Percentiles rank a stretch among this genome's conserved stretches.
Evolutionary conservation across 73 alveolate species (phyloP).

Genomic region (Halteria grandinella): DNA sequence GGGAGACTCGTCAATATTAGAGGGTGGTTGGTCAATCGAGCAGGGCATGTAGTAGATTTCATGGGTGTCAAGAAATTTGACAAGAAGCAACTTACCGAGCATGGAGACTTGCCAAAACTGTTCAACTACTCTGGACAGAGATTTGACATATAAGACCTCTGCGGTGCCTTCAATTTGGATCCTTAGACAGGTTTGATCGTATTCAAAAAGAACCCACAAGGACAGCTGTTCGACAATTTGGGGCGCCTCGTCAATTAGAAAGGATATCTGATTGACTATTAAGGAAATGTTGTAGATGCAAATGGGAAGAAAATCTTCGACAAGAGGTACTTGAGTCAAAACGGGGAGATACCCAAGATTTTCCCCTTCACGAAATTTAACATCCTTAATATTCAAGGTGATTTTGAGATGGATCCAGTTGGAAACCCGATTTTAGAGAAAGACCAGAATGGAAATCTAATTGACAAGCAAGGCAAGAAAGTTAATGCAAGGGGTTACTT

Average conservation of each 20-base stretch:
- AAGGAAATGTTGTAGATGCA: neutral
- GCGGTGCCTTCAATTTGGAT: slow-evolving; percentile 49
- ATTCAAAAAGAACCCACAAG: neutral
- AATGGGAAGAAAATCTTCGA: neutral
- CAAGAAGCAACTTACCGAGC: slow-evolving; percentile 11
- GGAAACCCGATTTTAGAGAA: neutral
- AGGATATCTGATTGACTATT: neutral
- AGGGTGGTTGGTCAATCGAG: neutral
- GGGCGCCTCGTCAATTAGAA: neutral
- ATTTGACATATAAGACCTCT: slow-evolving; percentile 13
- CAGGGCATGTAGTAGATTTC: neutral
- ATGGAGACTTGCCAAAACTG: slow-evolving; percentile 37
- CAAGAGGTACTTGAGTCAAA: neutral
- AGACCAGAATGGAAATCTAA: neutral
- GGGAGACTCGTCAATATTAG: neutral
- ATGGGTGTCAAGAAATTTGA: slow-evolving; percentile 38
- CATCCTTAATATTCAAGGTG: neutral
- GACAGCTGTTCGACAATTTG: neutral
- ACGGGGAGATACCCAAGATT: slow-evolving; percentile 2
- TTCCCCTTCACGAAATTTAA: slow-evolving; percentile 9
- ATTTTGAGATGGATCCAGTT: neutral
- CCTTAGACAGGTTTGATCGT: neutral
- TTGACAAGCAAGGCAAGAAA: neutral
- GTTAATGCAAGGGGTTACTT: neutral
- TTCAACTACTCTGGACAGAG: slow-evolving; percentile 44